A percentile compares a stretch with the other conserved stretches of the same genome.
These are phyloP conservation scores for Citrus glauca DNA, from an alignment of 345 rosid genomes.

Conservation along the genomic window DNA sequence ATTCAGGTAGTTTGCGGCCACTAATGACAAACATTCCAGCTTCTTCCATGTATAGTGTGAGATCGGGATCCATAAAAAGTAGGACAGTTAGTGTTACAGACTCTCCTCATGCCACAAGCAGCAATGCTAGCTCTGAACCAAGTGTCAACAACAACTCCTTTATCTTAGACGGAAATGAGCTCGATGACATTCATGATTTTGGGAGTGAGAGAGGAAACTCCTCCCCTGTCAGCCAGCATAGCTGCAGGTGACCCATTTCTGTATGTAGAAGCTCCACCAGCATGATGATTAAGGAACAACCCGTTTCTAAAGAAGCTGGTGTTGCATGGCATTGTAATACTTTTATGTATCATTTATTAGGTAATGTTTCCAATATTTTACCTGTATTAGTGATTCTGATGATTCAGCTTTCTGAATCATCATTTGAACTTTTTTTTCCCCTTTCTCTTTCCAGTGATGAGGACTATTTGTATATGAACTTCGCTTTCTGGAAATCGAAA, in stretches of 20 bases:
- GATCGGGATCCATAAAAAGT: conserved; percentile 54
- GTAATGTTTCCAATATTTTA: background rate
- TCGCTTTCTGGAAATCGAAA: conserved; percentile 1
- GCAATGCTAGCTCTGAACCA: conserved; percentile 70
- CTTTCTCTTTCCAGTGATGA: background rate
- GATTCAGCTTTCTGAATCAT: background rate
- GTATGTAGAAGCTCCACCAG: conserved; percentile 2
- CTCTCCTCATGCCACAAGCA: conserved; percentile 78
- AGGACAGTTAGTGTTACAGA: conserved; percentile 52
- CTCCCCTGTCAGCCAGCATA: conserved; percentile 36
- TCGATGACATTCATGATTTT: conserved; percentile 45
- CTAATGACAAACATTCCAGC: conserved; percentile 66
- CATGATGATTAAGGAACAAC: conserved; percentile 18
- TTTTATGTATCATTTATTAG: background rate
- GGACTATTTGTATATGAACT: conserved; percentile 4
- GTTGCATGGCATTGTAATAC: background rate
- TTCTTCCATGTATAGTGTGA: conserved; percentile 74
- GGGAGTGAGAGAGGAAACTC: conserved; percentile 47
- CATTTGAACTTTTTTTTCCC: background rate
- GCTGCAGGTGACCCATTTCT: conserved; percentile 25
- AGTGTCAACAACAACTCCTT: conserved; percentile 61
- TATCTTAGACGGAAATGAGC: conserved; percentile 48
- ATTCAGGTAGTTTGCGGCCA: conserved; percentile 59
- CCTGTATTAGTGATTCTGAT: background rate
- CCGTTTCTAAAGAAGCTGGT: conserved; percentile 9